phyloP scores from a whole-genome alignment of 352 stramenopile species.

The Pythium diclinum region DNA sequence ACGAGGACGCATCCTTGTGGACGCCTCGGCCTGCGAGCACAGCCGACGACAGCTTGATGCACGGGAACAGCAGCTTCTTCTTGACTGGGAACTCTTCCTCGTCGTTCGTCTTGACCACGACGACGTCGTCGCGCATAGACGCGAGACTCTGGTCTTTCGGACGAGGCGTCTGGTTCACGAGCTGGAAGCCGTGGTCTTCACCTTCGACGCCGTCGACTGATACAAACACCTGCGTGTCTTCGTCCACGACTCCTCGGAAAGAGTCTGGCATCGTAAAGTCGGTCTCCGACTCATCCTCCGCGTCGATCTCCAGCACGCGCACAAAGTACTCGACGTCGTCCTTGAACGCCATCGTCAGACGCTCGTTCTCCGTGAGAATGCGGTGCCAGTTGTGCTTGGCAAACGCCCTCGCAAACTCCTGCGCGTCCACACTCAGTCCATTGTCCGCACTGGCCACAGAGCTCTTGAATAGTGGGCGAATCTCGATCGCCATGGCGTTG shows the following conservation, averaged over 20 bases:
- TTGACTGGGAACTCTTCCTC: slow-evolving; percentile 89
- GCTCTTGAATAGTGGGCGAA: slow-evolving; percentile 46
- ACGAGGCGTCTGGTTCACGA: slow-evolving; percentile 38
- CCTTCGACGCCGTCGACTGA: slow-evolving; percentile 44
- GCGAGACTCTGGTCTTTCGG: slow-evolving; percentile 29
- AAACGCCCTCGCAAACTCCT: slow-evolving; percentile 53
- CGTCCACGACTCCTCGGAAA: slow-evolving; percentile 63
- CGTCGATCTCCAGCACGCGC: slow-evolving; percentile 68
- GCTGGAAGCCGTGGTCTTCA: slow-evolving; percentile 30
- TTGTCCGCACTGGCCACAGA: slow-evolving; percentile 15
- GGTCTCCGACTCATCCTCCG: slow-evolving; percentile 65
- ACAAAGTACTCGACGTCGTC: slow-evolving; percentile 64
- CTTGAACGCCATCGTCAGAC: slow-evolving; percentile 51
- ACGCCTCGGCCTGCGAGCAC: slow-evolving; percentile 71
- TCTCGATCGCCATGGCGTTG: slow-evolving; percentile 61
- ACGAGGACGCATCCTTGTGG: slow-evolving; percentile 65
- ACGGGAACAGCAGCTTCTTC: slow-evolving; percentile 87
- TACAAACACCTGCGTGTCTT: slow-evolving; percentile 58
- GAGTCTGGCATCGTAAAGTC: slow-evolving; percentile 85
- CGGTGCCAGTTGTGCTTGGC: slow-evolving; percentile 50
- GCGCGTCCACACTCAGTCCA: slow-evolving; percentile 37
- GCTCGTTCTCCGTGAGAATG: slow-evolving; percentile 79
- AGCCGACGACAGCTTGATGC: slow-evolving; percentile 82
- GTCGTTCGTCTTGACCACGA: slow-evolving; percentile 78
- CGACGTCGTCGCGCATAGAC: slow-evolving; percentile 61